Evolutionary conservation across 768 basidiomycete species (phyloP).

Genomic region (Tulasnella sp.): DNA sequence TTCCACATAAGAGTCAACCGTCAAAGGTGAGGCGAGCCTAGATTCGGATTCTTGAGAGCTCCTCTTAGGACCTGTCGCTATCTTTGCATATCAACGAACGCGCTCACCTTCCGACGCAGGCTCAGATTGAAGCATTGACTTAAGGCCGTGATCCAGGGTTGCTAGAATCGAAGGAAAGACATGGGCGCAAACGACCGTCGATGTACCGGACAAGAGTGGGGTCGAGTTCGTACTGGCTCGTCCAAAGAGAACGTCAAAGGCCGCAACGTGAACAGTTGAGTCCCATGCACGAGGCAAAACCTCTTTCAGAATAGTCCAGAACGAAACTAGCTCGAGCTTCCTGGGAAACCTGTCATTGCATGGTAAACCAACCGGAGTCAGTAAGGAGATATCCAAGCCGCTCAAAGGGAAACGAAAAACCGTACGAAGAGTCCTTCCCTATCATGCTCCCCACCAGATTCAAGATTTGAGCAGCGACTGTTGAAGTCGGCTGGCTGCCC

Average conservation of each 20-base stretch:
- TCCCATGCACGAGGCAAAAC: slow-evolving; percentile 63
- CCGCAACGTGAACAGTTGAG: slow-evolving; percentile 47
- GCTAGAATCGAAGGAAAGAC: slow-evolving; percentile 63
- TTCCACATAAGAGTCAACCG: slow-evolving; percentile 36
- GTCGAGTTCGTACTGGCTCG: slow-evolving; percentile 18
- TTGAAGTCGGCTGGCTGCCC: slow-evolving; percentile 55
- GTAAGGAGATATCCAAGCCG: neutral
- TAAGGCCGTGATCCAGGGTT: slow-evolving; percentile 49
- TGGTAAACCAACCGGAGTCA: neutral
- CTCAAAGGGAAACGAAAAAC: neutral
- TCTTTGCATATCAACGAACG: neutral
- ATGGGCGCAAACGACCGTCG: slow-evolving; percentile 41
- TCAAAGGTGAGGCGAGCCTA: neutral
- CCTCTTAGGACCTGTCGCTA: neutral
- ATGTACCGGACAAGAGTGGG: neutral
- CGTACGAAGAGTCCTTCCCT: slow-evolving; percentile 16
- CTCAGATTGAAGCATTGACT: neutral
- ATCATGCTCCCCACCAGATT: slow-evolving; percentile 47
- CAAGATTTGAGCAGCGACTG: slow-evolving; percentile 48
- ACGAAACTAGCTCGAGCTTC: slow-evolving; percentile 77
- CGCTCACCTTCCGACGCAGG: neutral
- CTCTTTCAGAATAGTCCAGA: slow-evolving; percentile 65
- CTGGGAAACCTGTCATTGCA: slow-evolving; percentile 41
- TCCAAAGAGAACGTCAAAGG: slow-evolving; percentile 60
- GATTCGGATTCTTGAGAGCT: neutral